Evolutionary conservation across 441 rosid genomes (phyloP).

Genomic region (Aquilaria agallochum): DNA sequence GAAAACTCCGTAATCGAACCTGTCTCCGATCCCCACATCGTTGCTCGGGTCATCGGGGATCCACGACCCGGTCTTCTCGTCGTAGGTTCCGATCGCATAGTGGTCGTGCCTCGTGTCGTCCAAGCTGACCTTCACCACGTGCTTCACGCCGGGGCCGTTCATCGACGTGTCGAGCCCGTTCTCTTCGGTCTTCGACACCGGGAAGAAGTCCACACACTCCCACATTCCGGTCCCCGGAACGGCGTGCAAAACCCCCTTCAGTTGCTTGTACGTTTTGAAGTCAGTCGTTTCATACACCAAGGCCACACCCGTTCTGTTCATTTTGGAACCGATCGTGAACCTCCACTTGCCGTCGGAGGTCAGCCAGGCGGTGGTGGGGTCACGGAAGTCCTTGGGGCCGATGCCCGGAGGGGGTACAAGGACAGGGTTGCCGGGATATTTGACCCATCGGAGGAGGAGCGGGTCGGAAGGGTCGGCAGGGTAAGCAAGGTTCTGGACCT

Average conservation of each 20-base stretch:
- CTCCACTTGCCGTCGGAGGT: constrained; percentile 66
- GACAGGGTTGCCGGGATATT: constrained; percentile 63
- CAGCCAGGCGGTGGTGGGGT: constrained; percentile 84
- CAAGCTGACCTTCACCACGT: constrained; percentile 69
- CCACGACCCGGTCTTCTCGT: constrained; percentile 51
- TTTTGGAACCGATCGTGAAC: constrained; percentile 62
- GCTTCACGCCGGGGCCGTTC: constrained; percentile 59
- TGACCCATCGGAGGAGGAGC: constrained; percentile 67
- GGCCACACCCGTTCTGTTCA: constrained; percentile 52
- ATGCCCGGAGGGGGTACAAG: constrained; percentile 61
- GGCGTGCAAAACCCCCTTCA: constrained; percentile 43
- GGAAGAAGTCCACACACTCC: constrained; percentile 86
- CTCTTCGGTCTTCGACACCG: constrained; percentile 37
- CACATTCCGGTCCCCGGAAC: constrained; percentile 86
- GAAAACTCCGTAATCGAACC: constrained; percentile 80
- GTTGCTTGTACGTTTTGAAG: constrained; percentile 38
- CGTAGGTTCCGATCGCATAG: constrained; percentile 70
- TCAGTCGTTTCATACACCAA: constrained; percentile 65
- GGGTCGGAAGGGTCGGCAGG: constrained; percentile 78
- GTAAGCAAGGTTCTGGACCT: constrained; percentile 83
- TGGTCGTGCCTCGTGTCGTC: constrained; percentile 74
- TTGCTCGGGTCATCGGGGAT: constrained; percentile 56
- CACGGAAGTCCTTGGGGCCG: constrained; percentile 56
- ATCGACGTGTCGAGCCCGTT: constrained; percentile 66
- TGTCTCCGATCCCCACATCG: constrained; percentile 71